These are phyloP conservation scores for Tuber calosporum DNA, from an alignment of 495 filamentous ascomycete genomes.

Conservation along the genomic window DNA sequence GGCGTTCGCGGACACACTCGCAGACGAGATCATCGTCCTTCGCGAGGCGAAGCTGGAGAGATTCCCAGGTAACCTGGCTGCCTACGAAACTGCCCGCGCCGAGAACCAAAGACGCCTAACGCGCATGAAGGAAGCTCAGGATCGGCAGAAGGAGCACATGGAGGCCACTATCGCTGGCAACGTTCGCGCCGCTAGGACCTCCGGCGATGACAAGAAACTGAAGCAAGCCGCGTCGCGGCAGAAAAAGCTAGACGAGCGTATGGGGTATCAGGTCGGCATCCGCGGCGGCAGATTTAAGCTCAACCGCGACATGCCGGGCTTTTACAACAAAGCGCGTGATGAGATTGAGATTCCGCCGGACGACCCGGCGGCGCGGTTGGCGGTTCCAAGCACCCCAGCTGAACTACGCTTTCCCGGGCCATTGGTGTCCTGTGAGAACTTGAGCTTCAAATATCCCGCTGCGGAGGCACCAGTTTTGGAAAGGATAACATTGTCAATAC, in stretches of 20 bases:
- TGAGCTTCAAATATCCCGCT: constrained; percentile 53
- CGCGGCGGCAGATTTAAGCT: constrained; percentile 69
- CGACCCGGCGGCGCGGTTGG: constrained; percentile 53
- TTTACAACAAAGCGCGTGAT: constrained; percentile 49
- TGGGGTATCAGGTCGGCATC: constrained; percentile 65
- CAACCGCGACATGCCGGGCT: constrained; percentile 62
- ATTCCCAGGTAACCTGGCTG: constrained; percentile 63
- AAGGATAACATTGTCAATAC: constrained; percentile 57
- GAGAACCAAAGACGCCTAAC: constrained; percentile 55
- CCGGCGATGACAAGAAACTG: constrained; percentile 71
- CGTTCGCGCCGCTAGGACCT: constrained; percentile 60
- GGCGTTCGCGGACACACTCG: constrained; percentile 63
- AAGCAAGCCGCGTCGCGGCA: constrained; percentile 69
- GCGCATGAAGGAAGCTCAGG: constrained; percentile 72
- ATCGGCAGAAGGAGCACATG: constrained; percentile 67
- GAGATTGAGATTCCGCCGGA: constrained; percentile 66
- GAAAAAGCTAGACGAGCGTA: constrained; percentile 72
- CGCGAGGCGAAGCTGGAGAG: constrained; percentile 59
- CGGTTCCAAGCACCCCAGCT: constrained; percentile 51
- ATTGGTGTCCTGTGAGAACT: constrained; percentile 60
- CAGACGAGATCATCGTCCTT: constrained; percentile 68
- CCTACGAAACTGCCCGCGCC: constrained; percentile 60
- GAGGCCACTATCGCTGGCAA: constrained; percentile 65
- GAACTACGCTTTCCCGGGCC: constrained; percentile 69
- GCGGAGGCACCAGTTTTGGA: constrained; percentile 46